A percentile compares a stretch with the other conserved stretches of the same genome.
phyloP scores from a whole-genome alignment of 805 yeast species.

The Maudiozyma turicensis region DNA sequence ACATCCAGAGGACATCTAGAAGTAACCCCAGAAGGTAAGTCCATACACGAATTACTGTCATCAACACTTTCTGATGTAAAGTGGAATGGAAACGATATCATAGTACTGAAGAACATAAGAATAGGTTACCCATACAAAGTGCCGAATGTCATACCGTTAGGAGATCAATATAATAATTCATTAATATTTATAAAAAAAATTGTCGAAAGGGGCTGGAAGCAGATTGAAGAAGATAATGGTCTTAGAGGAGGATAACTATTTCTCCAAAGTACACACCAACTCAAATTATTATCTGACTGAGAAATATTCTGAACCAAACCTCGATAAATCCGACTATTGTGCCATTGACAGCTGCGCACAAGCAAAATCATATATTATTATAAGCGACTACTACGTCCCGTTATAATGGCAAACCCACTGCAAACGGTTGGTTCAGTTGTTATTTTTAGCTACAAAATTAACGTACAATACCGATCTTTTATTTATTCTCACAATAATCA shows the following conservation, averaged over 20 bases:
- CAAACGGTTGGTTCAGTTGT: too few species aligned
- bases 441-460: too few species aligned
- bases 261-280: too few species aligned
- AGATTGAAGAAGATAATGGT: constrained; percentile 25
- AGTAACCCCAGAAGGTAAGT: constrained; percentile 35
- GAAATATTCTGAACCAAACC: too few species aligned
- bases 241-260: constrained; percentile 39
- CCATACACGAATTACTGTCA: constrained; percentile 34
- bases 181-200: constrained; percentile 37
- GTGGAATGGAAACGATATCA: constrained; percentile 37
- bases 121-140: constrained; percentile 37
- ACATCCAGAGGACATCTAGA: not conserved
- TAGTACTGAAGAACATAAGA: constrained; percentile 38
- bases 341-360: too few species aligned
- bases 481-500: not conserved
- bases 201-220: constrained; percentile 41
- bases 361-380: too few species aligned
- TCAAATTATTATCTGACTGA: too few species aligned
- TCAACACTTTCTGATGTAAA: constrained; percentile 37
- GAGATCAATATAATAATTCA: constrained; percentile 22
- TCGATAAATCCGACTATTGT: too few species aligned
- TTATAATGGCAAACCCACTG: too few species aligned
- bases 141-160: constrained; percentile 15
- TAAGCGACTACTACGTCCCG: too few species aligned
- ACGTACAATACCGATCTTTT: not conserved